Percentiles rank a stretch among this genome's conserved stretches.
Conservation (phyloP, 2,329 filamentous ascomycete species). For the Pezicula neosporulosa region DNA sequence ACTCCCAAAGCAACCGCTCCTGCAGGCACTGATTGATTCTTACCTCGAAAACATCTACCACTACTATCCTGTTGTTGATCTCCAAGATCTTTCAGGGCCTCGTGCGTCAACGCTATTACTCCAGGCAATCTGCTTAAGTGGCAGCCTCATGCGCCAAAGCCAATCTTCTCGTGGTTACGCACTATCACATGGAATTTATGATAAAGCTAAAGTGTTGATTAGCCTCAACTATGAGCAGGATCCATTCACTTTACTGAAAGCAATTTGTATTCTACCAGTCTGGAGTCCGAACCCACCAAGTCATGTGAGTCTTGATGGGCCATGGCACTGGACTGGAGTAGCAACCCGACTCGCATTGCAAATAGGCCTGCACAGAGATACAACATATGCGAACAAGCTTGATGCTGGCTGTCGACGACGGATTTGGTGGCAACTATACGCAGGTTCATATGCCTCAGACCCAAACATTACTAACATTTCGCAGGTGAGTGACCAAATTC, state of each 20-base stretch:
- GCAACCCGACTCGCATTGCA: not conserved
- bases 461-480: no score
- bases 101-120: not conserved
- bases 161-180: not conserved
- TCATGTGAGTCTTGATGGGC: not conserved
- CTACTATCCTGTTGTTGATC: not conserved
- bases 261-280: not conserved
- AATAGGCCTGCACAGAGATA: not conserved
- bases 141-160: not conserved
- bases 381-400: not conserved
- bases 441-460: no score
- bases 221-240: not conserved
- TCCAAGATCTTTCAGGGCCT: not conserved
- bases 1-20: not conserved
- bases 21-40: not conserved
- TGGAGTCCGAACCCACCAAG: not conserved
- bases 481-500: no score
- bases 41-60: not conserved
- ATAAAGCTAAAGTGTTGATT: not conserved
- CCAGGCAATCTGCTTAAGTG: not conserved
- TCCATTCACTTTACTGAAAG: not conserved
- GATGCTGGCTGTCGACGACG: not conserved
- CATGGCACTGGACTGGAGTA: slow-evolving; percentile 1
- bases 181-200: not conserved
- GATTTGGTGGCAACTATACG: not conserved